Evolutionary conservation across 2,329 filamentous ascomycete genomes (phyloP).

Genomic region (Sporothrix luriei): DNA sequence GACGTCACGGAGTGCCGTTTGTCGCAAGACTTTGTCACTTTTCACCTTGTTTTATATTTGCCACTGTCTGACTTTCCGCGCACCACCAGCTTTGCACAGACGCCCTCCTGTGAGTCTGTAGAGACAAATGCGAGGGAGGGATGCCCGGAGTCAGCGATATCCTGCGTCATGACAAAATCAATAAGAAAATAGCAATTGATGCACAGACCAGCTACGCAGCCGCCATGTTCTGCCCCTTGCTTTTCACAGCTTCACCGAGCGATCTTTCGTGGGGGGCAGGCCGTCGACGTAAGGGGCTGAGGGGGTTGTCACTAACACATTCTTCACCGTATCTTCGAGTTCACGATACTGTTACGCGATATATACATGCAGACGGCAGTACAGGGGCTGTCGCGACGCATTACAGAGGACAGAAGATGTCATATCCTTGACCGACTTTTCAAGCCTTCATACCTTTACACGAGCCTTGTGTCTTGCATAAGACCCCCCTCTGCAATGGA

Average conservation of each 20-base stretch:
- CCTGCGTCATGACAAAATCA: not conserved
- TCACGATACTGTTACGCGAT: too few relatives aligned
- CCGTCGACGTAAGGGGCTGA: not conserved
- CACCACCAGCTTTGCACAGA: not conserved
- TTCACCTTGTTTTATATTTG: constrained; percentile 6
- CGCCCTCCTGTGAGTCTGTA: not conserved
- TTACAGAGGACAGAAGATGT: too few relatives aligned
- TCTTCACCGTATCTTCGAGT: not conserved
- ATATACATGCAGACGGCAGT: too few relatives aligned
- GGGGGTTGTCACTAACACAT: too few relatives aligned
- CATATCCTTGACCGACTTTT: too few relatives aligned
- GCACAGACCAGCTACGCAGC: not conserved
- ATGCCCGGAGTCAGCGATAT: not conserved
- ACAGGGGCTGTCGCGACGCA: too few relatives aligned
- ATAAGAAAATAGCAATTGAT: not conserved
- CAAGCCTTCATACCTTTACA: too few relatives aligned
- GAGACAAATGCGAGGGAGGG: not conserved
- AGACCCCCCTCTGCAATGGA: not conserved
- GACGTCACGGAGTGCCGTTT: too few relatives aligned
- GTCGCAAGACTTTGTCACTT: not conserved
- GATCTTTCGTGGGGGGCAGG: not conserved
- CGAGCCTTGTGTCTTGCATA: not conserved
- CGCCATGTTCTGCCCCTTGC: constrained; percentile 7
- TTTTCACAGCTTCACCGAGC: too few relatives aligned
- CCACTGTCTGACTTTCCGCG: not conserved